Conservation (phyloP, 108 stramenopile genomes). For the Cyclotella cryptica region DNA sequence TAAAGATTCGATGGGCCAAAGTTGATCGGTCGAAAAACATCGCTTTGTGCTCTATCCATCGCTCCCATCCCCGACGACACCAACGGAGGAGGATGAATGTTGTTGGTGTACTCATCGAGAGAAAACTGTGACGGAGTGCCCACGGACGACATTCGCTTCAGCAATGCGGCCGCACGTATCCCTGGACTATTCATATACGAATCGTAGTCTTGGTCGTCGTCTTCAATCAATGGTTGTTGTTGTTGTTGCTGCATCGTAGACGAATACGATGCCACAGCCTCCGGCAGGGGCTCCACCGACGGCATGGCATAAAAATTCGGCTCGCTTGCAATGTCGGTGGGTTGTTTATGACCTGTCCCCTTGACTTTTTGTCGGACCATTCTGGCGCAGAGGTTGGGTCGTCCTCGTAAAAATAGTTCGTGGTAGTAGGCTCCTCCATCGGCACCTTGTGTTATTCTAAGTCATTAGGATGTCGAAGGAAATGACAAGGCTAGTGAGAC, state of each 20-base stretch:
- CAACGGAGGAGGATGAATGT: constrained; percentile 4
- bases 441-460: constrained; percentile 76
- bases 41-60: not conserved
- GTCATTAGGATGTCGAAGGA: not conserved
- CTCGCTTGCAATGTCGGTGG: constrained; percentile 79
- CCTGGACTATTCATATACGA: constrained; percentile 23
- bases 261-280: not conserved
- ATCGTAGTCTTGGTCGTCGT: not conserved
- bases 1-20: not conserved
- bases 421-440: constrained; percentile 89
- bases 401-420: constrained; percentile 83
- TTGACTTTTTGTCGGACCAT: constrained; percentile 91
- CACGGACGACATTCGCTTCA: constrained; percentile 21
- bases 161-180: constrained; percentile 21
- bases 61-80: not conserved
- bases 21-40: not conserved
- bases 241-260: not conserved
- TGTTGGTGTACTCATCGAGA: not conserved
- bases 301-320: constrained; percentile 88
- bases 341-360: constrained; percentile 91
- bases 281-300: not conserved
- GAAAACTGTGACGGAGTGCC: constrained; percentile 6
- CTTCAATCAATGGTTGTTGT: not conserved
- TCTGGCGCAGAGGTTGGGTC: constrained; percentile 73
- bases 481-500: too few species aligned